Base-by-base conservation (phyloP, 2,329 filamentous ascomycete genomes). In the Penicillium verrucosum region DNA sequence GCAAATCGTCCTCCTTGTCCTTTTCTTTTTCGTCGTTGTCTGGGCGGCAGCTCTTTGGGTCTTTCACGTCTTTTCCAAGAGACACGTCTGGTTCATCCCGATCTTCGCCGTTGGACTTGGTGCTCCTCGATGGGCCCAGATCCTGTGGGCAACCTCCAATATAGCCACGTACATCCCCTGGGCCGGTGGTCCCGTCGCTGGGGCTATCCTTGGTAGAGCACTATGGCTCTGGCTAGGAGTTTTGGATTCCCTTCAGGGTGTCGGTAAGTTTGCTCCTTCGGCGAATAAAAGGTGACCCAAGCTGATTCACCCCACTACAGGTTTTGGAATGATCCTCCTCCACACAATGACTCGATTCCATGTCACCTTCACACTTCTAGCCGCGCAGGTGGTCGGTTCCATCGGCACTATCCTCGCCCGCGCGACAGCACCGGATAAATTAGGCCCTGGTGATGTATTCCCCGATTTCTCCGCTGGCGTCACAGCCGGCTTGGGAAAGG, bases 181-280 rank as follows among this genome's bases (percentile, higher is more conserved):
- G 63, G 63, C 81, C 4, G 82, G 82, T 36, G 73, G 76, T 2
- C 78, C 79, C 12, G 71, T 82, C 1, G 77, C 78, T 14, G 80
- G 81, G 11, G 82, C 85, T 0, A 69, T 88, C 1, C 72, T 83
- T 7, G 82, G 82, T 2, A 77, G 85, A 37, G 73, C 77, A 55
- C 70, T 88, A 10, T 88, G 85, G 85, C 77, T 88, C 9, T 88
- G 85, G 85, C 80, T 89, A 1, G 85, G 85, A 43, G 79, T 87
- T 2, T 74, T 88, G 10, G 86, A 88, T 63, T 80, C 83, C 4
- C 75, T 88, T 11, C 86, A 89, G 67, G 84, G 85, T 48, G 82
- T 88, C 4, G 85, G 42, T 53, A 41, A 18, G 42, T 40, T 34
- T 18, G 10, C 18, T 27, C 25, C 18, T 14, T 7, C 34, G 7